Percentiles rank a stretch among this genome's conserved stretches.
These are phyloP conservation scores for Luffa aegyptiaca DNA, from an alignment of 306 rosid species.

Conservation along the genomic window DNA sequence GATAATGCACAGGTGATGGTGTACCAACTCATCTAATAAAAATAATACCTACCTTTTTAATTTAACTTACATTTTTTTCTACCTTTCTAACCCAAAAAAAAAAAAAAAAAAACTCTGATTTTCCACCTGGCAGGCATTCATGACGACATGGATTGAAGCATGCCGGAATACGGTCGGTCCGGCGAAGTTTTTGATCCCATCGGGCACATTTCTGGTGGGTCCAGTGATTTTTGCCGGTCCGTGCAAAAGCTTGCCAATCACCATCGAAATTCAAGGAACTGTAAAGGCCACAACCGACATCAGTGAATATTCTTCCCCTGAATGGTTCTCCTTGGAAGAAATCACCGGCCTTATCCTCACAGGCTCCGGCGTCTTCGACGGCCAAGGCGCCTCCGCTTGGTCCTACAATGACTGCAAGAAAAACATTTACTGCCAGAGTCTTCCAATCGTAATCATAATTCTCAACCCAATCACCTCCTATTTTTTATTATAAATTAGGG, in stretches of 20 bases:
- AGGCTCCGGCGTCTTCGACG: constrained; percentile 58
- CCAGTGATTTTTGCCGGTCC: constrained; percentile 59
- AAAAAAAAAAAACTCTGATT: not conserved
- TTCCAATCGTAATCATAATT: constrained; percentile 35
- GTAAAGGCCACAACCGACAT: constrained; percentile 38
- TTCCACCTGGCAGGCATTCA: constrained; percentile 39
- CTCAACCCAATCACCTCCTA: not conserved
- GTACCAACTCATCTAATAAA: too few species aligned
- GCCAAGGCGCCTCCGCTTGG: constrained; percentile 51
- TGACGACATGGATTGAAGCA: constrained; percentile 54
- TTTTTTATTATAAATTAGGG: not conserved
- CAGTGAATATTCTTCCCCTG: constrained; percentile 29
- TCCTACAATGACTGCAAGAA: constrained; percentile 13
- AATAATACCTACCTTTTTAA: too few species aligned
- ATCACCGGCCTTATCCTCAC: constrained; percentile 30
- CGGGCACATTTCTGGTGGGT: constrained; percentile 32
- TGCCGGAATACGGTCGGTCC: constrained; percentile 28
- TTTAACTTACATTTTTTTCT: too few species aligned
- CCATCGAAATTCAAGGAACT: constrained; percentile 34
- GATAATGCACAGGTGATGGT: constrained; percentile 4
- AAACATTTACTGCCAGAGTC: constrained; percentile 13
- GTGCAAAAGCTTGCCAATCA: constrained; percentile 43
- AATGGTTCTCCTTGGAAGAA: constrained; percentile 43
- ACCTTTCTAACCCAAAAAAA: not conserved
- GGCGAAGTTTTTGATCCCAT: constrained; percentile 47